A percentile compares a stretch with the other conserved stretches of the same genome.
These are phyloP conservation scores for Eucalyptus marginata DNA, from an alignment of 345 rosid genomes.

Conservation along the genomic window DNA sequence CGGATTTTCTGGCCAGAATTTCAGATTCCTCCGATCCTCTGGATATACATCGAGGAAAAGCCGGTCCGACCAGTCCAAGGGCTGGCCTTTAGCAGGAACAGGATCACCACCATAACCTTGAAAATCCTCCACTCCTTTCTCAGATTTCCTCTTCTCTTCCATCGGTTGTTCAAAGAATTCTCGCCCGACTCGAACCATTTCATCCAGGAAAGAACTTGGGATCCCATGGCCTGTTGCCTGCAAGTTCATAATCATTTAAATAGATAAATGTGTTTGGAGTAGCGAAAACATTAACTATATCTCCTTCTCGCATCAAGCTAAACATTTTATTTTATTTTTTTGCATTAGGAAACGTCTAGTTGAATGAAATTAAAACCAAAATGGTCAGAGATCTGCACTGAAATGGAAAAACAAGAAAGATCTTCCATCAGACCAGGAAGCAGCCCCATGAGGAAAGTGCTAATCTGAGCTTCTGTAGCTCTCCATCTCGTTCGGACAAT, in stretches of 20 bases:
- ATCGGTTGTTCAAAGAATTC: constrained; percentile 31
- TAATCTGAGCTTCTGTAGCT: constrained; percentile 26
- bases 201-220: constrained; percentile 15
- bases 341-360: not conserved
- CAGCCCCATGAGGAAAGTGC: constrained; percentile 48
- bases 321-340: not conserved
- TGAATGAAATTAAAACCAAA: not conserved
- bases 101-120: constrained; percentile 52
- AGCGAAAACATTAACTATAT: not conserved
- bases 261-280: not conserved
- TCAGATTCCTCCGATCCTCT: constrained; percentile 3
- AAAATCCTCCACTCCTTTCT: constrained; percentile 21
- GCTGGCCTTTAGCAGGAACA: constrained; percentile 25
- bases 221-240: constrained; percentile 50
- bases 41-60: constrained; percentile 29
- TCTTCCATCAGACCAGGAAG: constrained; percentile 19
- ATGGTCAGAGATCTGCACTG: not conserved
- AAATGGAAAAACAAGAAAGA: not conserved
- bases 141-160: constrained; percentile 32
- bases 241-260: not conserved
- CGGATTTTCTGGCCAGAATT: constrained; percentile 38
- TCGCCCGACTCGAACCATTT: constrained; percentile 5
- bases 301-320: not conserved
- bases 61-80: constrained; percentile 43
- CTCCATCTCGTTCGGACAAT: not conserved